Evolutionary conservation across 192 early-diverging fungal species (phyloP).

Genomic region (Dissophora ornata): DNA sequence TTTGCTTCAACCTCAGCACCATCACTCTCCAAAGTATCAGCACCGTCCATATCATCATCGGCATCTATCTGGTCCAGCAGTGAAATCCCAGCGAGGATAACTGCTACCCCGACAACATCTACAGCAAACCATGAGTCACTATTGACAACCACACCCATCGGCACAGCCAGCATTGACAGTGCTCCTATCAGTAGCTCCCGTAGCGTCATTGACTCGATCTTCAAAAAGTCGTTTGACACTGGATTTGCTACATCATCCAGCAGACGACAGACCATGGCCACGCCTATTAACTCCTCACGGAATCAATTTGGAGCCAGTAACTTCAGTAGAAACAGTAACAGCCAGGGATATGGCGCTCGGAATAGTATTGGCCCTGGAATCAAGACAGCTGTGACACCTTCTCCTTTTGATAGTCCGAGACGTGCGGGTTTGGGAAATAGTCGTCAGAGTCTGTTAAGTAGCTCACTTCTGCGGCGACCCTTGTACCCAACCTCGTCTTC

Average conservation of each 20-base stretch:
- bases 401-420: slow-evolving; percentile 1
- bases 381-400: neutral
- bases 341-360: neutral
- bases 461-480: slow-evolving; percentile 11
- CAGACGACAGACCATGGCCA: slow-evolving; percentile 39
- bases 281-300: neutral
- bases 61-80: neutral
- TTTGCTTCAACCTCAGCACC: neutral
- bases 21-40: neutral
- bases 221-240: slow-evolving; percentile 30
- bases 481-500: slow-evolving; percentile 16
- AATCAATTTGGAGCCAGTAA: neutral
- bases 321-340: neutral
- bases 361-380: slow-evolving; percentile 27
- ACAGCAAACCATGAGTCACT: neutral
- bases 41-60: neutral
- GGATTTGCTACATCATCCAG: slow-evolving; percentile 38
- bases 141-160: slow-evolving; percentile 8
- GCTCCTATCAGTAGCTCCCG: neutral
- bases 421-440: neutral
- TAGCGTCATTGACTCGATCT: slow-evolving; percentile 23
- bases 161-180: neutral
- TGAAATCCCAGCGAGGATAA: neutral
- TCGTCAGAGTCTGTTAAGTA: slow-evolving; percentile 22
- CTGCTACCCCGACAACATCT: neutral